Conservation (phyloP, 768 basidiomycete genomes). For the Nidularia pulvinata region DNA sequence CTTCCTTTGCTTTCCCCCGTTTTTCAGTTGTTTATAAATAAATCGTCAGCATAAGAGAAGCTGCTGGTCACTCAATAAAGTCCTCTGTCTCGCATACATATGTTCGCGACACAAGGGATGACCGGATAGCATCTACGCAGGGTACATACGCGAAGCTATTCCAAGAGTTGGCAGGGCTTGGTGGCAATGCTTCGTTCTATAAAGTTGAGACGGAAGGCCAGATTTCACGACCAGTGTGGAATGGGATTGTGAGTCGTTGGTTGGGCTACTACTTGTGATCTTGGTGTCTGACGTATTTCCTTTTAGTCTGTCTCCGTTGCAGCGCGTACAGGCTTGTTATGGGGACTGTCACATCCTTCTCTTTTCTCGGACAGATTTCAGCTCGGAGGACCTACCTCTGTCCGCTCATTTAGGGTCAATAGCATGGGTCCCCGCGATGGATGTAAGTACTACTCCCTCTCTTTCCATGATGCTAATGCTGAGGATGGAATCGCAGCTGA, state of each 20-base stretch:
- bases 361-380: constrained; percentile 89
- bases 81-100: constrained; percentile 83
- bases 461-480: background rate
- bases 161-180: constrained; percentile 78
- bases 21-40: background rate
- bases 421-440: constrained; percentile 79
- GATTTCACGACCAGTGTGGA: constrained; percentile 53
- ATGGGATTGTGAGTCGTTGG: constrained; percentile 53
- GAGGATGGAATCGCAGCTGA: constrained; percentile 50
- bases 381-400: constrained; percentile 86
- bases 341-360: constrained; percentile 50
- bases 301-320: constrained; percentile 74
- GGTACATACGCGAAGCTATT: constrained; percentile 65
- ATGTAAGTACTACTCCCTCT: constrained; percentile 35
- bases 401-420: constrained; percentile 77
- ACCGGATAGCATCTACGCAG: constrained; percentile 56
- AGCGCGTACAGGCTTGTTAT: constrained; percentile 70
- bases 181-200: constrained; percentile 77
- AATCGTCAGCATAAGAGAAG: constrained; percentile 69
- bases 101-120: constrained; percentile 75
- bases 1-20: background rate
- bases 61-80: constrained; percentile 81
- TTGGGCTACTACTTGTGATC: background rate
- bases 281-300: background rate
- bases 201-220: constrained; percentile 73